Evolutionary conservation across 1,284 basidiomycete genomes (phyloP), one percentile per base, ranked within the genome.

Genomic region (Apiotrichum porosum): DNA sequence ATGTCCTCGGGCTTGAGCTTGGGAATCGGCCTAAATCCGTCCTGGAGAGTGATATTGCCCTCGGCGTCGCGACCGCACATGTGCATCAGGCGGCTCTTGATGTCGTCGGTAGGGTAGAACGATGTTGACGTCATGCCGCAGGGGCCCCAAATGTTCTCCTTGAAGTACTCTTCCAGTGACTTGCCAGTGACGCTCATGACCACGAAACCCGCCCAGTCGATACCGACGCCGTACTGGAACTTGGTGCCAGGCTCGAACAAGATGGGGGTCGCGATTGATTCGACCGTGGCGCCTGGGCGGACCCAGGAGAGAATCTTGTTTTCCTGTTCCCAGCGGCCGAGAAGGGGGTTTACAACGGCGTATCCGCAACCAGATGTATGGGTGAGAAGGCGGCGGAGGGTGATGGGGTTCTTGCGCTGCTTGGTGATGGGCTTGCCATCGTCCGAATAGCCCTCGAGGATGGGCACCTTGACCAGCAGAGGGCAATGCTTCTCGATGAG

Each of bases 141-240:
- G 1, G 48, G 52, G 3, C 6, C 32, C 15, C 47, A 54, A 37
- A 54, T 51, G 52, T 55, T n/a, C 19, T 47, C 28, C 8, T 33
- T n/a, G 31, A 52, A 64, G 44, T 63, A 67, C 4, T 60, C 60
- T 37, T 69, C 68, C 9, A 72, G 59, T 2, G 42, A 47, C 22
- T 51, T 35, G 4, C 65, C 65, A 0, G 57, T 60, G 14, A 60
- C 47, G 19, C 71, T 61, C 33, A 56, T 51, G 30, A 74, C 58
- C 39, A 66, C 17, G 41, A 57, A 28, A 6, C 63, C 71, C 21
- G 62, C 58, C 65, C 63, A 70, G 45, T 75, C 74, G 26, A 70
- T 68, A 0, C 63, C 63, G 38, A 54, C 49, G 9, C 49, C 44
- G 56, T 70, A 69, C 23, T 26, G 22, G 44, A 52, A 71, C 3